Base-by-base conservation (phyloP, 306 rosid species). In the Vigna reflexopilosa region DNA sequence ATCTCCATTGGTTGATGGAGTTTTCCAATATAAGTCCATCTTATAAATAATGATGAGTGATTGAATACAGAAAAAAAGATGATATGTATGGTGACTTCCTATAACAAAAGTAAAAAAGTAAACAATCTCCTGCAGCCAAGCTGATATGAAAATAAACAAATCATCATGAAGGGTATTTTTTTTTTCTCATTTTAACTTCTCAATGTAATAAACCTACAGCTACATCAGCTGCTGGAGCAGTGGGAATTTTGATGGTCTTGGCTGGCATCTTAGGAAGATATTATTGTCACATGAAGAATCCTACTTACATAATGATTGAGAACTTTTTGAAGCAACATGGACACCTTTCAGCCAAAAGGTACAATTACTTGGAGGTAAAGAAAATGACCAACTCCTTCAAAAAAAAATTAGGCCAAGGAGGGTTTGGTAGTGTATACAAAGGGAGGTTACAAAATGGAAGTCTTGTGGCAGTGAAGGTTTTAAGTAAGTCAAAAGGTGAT, bases 361-460 rank as follows among this genome's bases (percentile, higher is more conserved):
- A 85, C 36, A 78, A 38, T 20, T 81, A 81, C 32, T 62, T 2
- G 65, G 73, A 69, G 24, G 55, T 85, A 5, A 85, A 78, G 76
- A 85, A 85, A 26, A 73, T 85, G 81, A 69, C 88, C 50, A 63
- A 62, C 65, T 64, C 70, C 70, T 62, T 78, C 45, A 68, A 40
- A 32, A 30, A 68, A 15, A 85, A 77, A 56, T 36, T 85, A 22
- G 88, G 85, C 9, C 72, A 70, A 55, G 86, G 88, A 10, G 85
- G 85, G 6, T 85, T 47, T 40, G 88, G 81, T 13, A 36, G 72
- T 62, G 85, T 85, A 15, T 77, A 85, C 67, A 85, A 81, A 36
- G 87, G 85, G 16, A 66, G 64, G 32, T 15, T 72, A 9, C 58
- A 72, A 0, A 75, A 84, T 6, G 77, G 77, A 2, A 1, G 15